Conservation (phyloP, 805 yeast species). For the Kodamaea jinghongensis region DNA sequence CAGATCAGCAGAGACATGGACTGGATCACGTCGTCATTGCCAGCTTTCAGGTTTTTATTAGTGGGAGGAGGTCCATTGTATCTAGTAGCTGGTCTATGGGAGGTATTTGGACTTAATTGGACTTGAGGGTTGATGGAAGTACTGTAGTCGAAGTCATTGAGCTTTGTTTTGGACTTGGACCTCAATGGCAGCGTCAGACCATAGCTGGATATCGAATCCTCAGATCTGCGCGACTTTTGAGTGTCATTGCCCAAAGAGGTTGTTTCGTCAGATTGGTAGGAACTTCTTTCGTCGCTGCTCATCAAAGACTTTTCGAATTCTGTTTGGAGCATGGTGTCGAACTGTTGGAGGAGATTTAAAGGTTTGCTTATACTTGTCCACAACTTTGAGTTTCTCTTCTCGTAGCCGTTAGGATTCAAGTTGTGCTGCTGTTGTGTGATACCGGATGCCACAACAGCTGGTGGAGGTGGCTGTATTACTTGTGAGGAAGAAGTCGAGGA, state of each 20-base stretch:
- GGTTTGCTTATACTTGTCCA: slow-evolving; percentile 28
- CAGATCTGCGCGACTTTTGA: slow-evolving; percentile 18
- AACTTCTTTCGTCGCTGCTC: slow-evolving; percentile 7
- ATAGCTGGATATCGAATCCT: slow-evolving; percentile 25
- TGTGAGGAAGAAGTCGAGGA: slow-evolving; percentile 4
- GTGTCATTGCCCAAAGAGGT: slow-evolving; percentile 4
- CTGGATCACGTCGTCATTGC: slow-evolving; percentile 37
- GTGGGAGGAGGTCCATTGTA: neutral
- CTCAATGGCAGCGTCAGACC: slow-evolving; percentile 27
- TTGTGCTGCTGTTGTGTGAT: slow-evolving; percentile 1
- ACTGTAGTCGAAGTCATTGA: neutral
- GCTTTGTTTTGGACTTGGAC: slow-evolving; percentile 14
- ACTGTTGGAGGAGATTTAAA: slow-evolving; percentile 58
- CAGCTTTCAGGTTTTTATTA: neutral
- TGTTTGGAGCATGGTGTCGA: slow-evolving; percentile 62
- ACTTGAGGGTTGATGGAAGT: neutral
- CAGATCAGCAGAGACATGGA: slow-evolving; percentile 41
- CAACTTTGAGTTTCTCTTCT: slow-evolving; percentile 18
- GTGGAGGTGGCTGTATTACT: slow-evolving; percentile 3
- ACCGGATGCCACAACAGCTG: slow-evolving; percentile 6
- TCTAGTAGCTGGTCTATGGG: neutral
- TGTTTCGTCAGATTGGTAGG: slow-evolving; percentile 5
- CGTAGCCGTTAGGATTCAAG: slow-evolving; percentile 5
- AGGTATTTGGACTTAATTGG: neutral
- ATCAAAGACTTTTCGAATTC: slow-evolving; percentile 52